Percentiles rank a stretch among this genome's conserved stretches.
phyloP scores from a whole-genome alignment of 129 eudicot species.

The Oenanthe sinensis region DNA sequence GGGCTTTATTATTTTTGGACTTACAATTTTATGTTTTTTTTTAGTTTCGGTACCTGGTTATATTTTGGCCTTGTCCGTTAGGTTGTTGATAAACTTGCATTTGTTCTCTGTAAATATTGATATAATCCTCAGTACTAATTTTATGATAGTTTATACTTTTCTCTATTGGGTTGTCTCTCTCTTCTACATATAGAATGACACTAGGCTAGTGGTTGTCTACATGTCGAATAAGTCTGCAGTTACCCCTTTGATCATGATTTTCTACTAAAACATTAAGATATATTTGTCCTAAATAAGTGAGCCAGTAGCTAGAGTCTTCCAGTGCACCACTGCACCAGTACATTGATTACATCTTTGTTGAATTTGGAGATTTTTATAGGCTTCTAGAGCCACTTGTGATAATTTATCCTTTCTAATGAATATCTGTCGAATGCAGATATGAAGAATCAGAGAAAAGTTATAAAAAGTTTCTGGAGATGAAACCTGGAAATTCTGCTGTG shows the following conservation, averaged over 20 bases:
- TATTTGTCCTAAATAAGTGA: conserved; percentile 31
- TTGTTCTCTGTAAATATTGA: background rate
- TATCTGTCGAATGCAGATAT: conserved; percentile 36
- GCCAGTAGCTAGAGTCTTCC: background rate
- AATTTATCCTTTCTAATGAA: no score
- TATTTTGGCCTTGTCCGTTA: background rate
- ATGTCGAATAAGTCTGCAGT: background rate
- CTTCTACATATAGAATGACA: no score
- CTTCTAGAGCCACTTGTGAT: no score
- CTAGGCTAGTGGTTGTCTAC: background rate
- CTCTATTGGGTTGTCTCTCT: no score
- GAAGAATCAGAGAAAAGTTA: conserved; percentile 86
- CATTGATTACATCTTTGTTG: background rate
- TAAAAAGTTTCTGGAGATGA: conserved; percentile 69
- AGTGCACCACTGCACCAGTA: no score
- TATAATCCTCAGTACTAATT: background rate
- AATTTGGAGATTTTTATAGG: background rate
- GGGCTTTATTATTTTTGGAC: background rate
- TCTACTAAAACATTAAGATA: conserved; percentile 47
- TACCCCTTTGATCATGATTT: background rate
- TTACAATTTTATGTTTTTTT: background rate
- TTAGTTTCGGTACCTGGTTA: background rate
- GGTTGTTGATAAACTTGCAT: background rate
- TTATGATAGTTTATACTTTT: background rate
- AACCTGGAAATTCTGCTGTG: conserved; percentile 67